Evolutionary conservation across 768 basidiomycete species (phyloP), one percentile per base, ranked within the genome.

Genomic region (Hericium rajendrae): DNA sequence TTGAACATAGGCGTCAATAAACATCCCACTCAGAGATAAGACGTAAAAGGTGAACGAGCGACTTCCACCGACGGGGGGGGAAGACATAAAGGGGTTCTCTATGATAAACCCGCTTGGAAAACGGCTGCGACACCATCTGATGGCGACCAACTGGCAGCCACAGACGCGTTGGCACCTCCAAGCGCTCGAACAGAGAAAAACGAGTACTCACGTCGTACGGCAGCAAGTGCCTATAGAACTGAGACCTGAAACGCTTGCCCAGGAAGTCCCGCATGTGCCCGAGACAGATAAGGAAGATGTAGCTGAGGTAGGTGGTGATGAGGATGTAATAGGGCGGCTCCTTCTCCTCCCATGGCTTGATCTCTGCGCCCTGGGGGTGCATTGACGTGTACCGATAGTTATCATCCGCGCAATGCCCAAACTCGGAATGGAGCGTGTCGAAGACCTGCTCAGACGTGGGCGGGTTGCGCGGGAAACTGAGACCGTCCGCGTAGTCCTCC

Each of bases 261-360:
- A 98, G 72, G 68, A 97, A 99, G 72, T 99, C 97, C 55, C 95
- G 85, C 49, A 94, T 73, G 67, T 98, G 97, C 18, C 97, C 97
- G 50, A 99, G 72, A 62, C 83, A 78, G 62, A 98, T 95, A 57
- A 98, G 83, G 59, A 97, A 78, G 64, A 98, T 80, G 73, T 95
- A 98, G 74, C 88, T 87, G 71, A 95, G 78, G 69, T 97, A 98
- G 5, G 94, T 95, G 9, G 89, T 85, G 60, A 98, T 71, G 46
- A 97, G 79, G 66, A 97, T 86, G 71, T 93, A 94, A 68, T 97
- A 93, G 0, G 91, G 89, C 3, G 95, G 95, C 66, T 94, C 91
- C 62, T 86, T 82, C 60, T 90, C 86, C 56, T 80, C 72, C 65
- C 82, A 79, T 55, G 74, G 67, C 54, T 74, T 72, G 58, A 88